Evolutionary conservation across 306 rosid species (phyloP).

Genomic region (Gleditsia sinensis): DNA sequence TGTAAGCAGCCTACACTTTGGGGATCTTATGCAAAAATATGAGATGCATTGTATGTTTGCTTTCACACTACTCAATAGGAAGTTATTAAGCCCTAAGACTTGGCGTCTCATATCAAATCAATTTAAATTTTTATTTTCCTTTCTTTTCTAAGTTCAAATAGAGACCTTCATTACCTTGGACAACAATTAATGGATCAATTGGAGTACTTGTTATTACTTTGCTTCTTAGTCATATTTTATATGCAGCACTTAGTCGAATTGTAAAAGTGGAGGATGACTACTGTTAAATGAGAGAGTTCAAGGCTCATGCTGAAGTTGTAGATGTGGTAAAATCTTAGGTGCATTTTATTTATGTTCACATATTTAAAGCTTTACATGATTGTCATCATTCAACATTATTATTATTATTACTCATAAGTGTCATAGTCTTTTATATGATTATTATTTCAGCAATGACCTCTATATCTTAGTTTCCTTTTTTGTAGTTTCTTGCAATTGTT

Average conservation of each 20-base stretch:
- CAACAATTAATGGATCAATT: constrained; percentile 41
- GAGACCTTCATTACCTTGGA: too few species aligned
- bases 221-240: constrained; percentile 56
- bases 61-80: too few species aligned
- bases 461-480: neutral
- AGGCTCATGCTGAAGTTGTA: constrained; percentile 64
- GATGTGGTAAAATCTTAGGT: too few species aligned
- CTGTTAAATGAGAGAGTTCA: constrained; percentile 53
- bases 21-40: constrained; percentile 69
- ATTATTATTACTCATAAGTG: too few species aligned
- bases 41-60: too few species aligned
- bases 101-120: neutral
- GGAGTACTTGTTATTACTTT: constrained; percentile 60
- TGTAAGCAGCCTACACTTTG: constrained; percentile 57
- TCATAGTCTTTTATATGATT: too few species aligned
- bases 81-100: neutral
- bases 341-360: too few species aligned
- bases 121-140: neutral
- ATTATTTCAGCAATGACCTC: too few species aligned
- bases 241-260: constrained; percentile 55
- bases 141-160: constrained; percentile 54
- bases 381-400: too few species aligned
- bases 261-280: constrained; percentile 64
- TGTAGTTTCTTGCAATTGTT: constrained; percentile 68
- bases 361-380: too few species aligned